phyloP scores from a whole-genome alignment of 2,329 filamentous ascomycete genomes.

The Lasiodiplodia sp. region DNA sequence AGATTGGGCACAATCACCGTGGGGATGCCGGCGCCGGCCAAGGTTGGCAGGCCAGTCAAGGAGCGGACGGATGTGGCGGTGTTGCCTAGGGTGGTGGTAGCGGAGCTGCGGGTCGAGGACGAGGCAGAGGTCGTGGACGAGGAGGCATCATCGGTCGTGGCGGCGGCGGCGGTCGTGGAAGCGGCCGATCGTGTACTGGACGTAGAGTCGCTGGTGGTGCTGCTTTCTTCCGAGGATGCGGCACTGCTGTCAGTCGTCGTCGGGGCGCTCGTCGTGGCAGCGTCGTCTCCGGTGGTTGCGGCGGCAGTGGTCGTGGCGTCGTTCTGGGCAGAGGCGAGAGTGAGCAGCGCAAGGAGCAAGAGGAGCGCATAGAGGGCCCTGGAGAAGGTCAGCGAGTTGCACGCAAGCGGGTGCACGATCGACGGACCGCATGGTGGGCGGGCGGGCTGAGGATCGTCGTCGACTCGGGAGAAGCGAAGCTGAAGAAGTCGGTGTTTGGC shows the following conservation, averaged over 20 bases:
- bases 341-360: constrained; percentile 31
- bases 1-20: constrained; percentile 82
- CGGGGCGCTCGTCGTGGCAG: constrained; percentile 31
- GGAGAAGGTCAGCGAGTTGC: not conserved
- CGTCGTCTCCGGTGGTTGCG: constrained; percentile 31
- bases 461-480: constrained; percentile 8
- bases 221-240: constrained; percentile 33
- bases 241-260: constrained; percentile 29
- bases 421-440: constrained; percentile 27
- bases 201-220: constrained; percentile 33
- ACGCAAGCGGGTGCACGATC: not conserved
- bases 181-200: constrained; percentile 30
- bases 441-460: not conserved
- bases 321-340: constrained; percentile 32
- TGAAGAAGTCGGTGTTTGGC: not conserved
- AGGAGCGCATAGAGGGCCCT: constrained; percentile 26
- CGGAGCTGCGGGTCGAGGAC: constrained; percentile 30
- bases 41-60: constrained; percentile 58
- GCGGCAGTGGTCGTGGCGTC: constrained; percentile 33
- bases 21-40: constrained; percentile 67
- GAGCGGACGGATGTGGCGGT: constrained; percentile 36
- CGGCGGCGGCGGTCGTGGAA: constrained; percentile 31
- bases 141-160: constrained; percentile 34
- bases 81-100: constrained; percentile 34
- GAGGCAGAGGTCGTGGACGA: constrained; percentile 37